Base-by-base conservation (phyloP, 331 rosid genomes). In the Acacia concinna region DNA sequence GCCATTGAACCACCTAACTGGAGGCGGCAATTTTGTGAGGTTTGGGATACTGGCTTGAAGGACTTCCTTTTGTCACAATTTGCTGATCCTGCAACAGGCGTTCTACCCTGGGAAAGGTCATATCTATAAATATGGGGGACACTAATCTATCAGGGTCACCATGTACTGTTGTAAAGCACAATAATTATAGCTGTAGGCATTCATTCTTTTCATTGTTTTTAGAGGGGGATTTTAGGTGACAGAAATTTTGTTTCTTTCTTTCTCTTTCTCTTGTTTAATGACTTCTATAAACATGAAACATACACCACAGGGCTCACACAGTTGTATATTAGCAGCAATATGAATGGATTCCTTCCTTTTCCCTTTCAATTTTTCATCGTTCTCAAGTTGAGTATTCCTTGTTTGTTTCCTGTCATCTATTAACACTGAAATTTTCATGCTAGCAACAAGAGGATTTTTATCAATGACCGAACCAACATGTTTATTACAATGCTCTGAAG, bases 31-130 rank as follows among this genome's bases (percentile, higher is more conserved):
- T 91, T 91, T 83, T 91, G 96, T 70, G 93, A 89, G 80, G 90
- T 89, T 23, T 91, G 96, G 93, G 93, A 91, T 80, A 87, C 91
- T 17, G 89, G 91, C 64, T 78, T 91, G 52, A 89, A 86, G 79
- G 93, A 91, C 81, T 87, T 81, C 66, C 81, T 91, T 30, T 54
- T 81, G 75, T 86, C 86, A 32, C 74, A 78, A 74, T 84, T 91
- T 31, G 82, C 87, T 37, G 90, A 91, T 71, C 83, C 87, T 84
- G 72, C 76, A 62, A 89, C 87, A 12, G 88, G 96, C 75, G 74
- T 59, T 63, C 82, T 91, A 82, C 96, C 96, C 38, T 91, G 96
- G 93, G 88, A 91, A 74, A 78, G 23, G 54, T 65, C 81, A 77
- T 75, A 59, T 76, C 56, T 47, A 46, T 74, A 43, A 74, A 12